Evolutionary conservation across 1,284 basidiomycete genomes (phyloP).

Genomic region (Apiotrichum porosum): DNA sequence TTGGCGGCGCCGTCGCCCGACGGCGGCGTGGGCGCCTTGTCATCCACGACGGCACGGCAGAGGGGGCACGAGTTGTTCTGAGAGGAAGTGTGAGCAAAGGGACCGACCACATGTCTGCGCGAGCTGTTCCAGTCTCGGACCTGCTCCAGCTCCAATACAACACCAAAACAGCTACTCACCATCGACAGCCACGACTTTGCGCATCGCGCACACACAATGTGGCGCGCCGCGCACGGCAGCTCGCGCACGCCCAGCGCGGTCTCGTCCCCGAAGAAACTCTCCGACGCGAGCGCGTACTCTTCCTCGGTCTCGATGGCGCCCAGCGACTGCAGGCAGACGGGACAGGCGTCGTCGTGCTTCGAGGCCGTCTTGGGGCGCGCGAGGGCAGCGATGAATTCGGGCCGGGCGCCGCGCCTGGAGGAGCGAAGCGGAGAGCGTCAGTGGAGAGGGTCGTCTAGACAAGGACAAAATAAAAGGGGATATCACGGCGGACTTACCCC

Average conservation of each 20-base stretch:
- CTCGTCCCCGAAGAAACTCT: constrained; percentile 14
- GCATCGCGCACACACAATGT: constrained; percentile 22
- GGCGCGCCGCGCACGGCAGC: constrained; percentile 13
- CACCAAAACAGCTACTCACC: constrained; percentile 5
- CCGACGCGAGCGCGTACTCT: constrained; percentile 23
- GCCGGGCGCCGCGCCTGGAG: constrained; percentile 9
- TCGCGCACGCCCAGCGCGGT: constrained; percentile 15
- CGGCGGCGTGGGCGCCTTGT: background rate
- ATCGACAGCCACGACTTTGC: constrained; percentile 12
- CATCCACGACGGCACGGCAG: constrained; percentile 17
- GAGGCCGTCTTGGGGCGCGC: constrained; percentile 1
- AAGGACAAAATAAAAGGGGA: no score
- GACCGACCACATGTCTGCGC: no score
- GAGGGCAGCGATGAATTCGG: constrained; percentile 16
- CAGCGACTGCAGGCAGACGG: constrained; percentile 19
- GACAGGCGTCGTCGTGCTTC: constrained; percentile 8
- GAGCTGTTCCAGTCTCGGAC: background rate
- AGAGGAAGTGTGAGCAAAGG: constrained; percentile 1
- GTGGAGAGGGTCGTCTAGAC: no score
- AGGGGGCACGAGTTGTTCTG: constrained; percentile 25
- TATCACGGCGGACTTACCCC: constrained; percentile 16
- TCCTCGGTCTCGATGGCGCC: constrained; percentile 20
- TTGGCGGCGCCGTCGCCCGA: background rate
- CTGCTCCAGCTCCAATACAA: background rate
- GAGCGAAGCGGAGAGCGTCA: background rate